Percentiles rank a stretch among this genome's conserved stretches.
phyloP scores from a whole-genome alignment of 2,329 filamentous ascomycete genomes.

The Penicillium sclerotiorum region DNA sequence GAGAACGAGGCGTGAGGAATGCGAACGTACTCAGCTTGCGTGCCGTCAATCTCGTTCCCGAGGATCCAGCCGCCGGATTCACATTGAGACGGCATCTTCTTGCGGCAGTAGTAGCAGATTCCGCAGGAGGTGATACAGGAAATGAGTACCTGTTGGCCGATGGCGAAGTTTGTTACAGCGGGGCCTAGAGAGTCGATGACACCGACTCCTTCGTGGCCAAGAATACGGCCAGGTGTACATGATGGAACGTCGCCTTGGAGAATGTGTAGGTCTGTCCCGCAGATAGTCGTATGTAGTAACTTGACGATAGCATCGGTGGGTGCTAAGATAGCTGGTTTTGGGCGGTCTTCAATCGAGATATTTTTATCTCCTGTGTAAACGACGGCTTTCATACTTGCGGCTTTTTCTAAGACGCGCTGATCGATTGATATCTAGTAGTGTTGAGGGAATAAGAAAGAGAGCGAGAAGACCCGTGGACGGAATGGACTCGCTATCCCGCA shows the following conservation, averaged over 20 bases:
- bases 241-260: slow-evolving; percentile 56
- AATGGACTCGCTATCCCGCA: no score
- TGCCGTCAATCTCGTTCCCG: slow-evolving; percentile 57
- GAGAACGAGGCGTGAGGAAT: slow-evolving; percentile 54
- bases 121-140: slow-evolving; percentile 56
- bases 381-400: neutral
- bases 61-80: slow-evolving; percentile 58
- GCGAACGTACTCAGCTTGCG: slow-evolving; percentile 59
- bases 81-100: slow-evolving; percentile 49
- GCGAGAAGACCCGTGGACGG: no score
- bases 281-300: slow-evolving; percentile 53
- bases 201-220: slow-evolving; percentile 60
- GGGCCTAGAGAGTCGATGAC: slow-evolving; percentile 50
- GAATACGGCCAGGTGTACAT: slow-evolving; percentile 47
- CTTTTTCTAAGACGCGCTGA: no score
- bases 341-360: slow-evolving; percentile 36
- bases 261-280: slow-evolving; percentile 59
- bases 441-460: no score
- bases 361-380: slow-evolving; percentile 30
- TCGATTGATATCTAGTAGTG: no score
- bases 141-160: slow-evolving; percentile 58
- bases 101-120: slow-evolving; percentile 55
- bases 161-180: slow-evolving; percentile 50
- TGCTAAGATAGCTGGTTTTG: slow-evolving; percentile 42
- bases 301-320: slow-evolving; percentile 54